Evolutionary conservation across 345 rosid species (phyloP).

Genomic region (Melaleuca alternifolia): DNA sequence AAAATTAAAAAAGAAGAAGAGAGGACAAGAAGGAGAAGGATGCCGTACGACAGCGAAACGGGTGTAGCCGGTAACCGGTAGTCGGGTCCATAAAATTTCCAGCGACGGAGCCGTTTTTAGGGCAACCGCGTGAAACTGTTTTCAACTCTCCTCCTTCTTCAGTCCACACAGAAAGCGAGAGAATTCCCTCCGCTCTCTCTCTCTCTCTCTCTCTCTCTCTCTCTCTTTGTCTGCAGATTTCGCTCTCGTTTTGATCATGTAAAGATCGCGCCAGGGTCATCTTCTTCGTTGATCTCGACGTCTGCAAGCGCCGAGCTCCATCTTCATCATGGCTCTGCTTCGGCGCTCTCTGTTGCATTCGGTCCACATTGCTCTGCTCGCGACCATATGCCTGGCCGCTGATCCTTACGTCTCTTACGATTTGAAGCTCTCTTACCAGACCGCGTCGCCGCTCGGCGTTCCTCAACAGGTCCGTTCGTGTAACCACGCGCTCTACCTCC

Average conservation of each 20-base stretch:
- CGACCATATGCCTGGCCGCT: conserved; percentile 30
- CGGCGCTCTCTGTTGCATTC: conserved; percentile 9
- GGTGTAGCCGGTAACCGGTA: neutral
- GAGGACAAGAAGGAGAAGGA: no score
- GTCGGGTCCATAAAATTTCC: neutral
- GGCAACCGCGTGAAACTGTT: neutral
- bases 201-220: neutral
- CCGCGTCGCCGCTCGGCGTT: conserved; percentile 75
- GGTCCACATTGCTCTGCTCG: conserved; percentile 32
- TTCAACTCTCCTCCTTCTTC: neutral
- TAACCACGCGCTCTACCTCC: neutral
- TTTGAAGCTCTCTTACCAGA: conserved; percentile 52
- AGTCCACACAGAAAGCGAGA: neutral
- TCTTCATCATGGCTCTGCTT: conserved; percentile 2
- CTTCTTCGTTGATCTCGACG: neutral
- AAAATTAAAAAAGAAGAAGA: no score
- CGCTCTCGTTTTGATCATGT: neutral
- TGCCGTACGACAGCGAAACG: no score
- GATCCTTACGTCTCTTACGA: conserved; percentile 53
- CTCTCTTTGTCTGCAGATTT: neutral
- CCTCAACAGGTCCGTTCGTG: conserved; percentile 58
- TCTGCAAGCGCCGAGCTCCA: neutral
- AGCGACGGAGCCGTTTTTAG: neutral
- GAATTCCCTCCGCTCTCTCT: neutral
- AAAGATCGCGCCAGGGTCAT: neutral